Evolutionary conservation across 192 early-diverging fungal genomes (phyloP).

Genomic region (Geranomyces michiganensis): DNA sequence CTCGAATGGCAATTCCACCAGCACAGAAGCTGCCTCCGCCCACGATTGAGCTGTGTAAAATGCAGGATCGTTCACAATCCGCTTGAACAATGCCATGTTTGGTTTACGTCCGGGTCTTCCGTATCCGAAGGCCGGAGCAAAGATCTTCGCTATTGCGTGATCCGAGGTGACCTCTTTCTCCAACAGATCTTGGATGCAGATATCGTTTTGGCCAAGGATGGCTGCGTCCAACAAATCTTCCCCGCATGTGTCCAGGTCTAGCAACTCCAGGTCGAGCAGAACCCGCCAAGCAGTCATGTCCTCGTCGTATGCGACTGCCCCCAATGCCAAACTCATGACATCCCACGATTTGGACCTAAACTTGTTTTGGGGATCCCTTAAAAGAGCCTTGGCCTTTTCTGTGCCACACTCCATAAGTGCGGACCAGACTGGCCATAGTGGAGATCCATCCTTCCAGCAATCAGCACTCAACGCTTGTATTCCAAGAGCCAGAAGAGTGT

Average conservation of each 20-base stretch:
- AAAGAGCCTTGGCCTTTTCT: not conserved
- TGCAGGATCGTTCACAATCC: not conserved
- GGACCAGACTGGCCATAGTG: not conserved
- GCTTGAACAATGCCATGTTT: constrained; percentile 6
- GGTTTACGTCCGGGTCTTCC: not conserved
- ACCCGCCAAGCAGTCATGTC: not conserved
- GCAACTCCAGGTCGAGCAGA: not conserved
- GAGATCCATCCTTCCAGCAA: not conserved
- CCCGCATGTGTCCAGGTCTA: not conserved
- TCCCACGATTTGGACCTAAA: not conserved
- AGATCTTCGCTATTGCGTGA: not conserved
- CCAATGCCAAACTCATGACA: not conserved
- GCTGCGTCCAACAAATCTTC: no score
- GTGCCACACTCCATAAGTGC: not conserved
- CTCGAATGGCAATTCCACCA: not conserved
- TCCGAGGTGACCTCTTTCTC: not conserved
- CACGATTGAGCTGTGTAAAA: constrained; percentile 1
- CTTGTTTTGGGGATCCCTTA: constrained; percentile 1
- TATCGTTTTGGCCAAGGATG: not conserved
- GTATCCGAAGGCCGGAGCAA: not conserved
- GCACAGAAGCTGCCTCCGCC: not conserved
- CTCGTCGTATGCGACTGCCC: no score
- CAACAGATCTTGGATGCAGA: not conserved
- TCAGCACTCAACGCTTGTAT: not conserved
- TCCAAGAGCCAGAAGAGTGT: constrained; percentile 4